phyloP scores from a whole-genome alignment of 1,284 basidiomycete species.

The Fomitopsis betulina region DNA sequence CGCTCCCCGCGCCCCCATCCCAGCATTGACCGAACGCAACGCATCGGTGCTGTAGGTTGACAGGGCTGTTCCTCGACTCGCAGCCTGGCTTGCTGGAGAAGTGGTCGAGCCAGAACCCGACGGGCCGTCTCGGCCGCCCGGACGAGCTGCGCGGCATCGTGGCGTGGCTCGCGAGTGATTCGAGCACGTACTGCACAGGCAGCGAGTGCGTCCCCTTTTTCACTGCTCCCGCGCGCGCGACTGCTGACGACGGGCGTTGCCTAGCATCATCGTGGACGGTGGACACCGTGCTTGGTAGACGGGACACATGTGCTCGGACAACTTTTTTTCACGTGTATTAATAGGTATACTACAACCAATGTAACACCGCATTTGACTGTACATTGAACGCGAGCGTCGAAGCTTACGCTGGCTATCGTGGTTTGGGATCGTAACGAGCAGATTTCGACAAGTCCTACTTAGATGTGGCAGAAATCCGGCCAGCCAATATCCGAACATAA shows the following conservation, averaged over 20 bases:
- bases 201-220: conserved; percentile 52
- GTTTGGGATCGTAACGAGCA: too few relatives aligned
- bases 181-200: conserved; percentile 72
- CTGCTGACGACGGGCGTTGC: background rate
- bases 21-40: background rate
- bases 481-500: too few relatives aligned
- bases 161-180: conserved; percentile 75
- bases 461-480: too few relatives aligned
- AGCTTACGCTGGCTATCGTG: too few relatives aligned
- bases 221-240: background rate
- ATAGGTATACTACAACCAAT: background rate
- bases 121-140: conserved; percentile 72
- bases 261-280: conserved; percentile 65
- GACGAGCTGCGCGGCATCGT: conserved; percentile 79
- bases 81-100: conserved; percentile 66
- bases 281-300: conserved; percentile 66
- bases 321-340: background rate
- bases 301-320: background rate
- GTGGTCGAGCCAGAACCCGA: conserved; percentile 75
- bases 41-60: conserved; percentile 49
- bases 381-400: too few relatives aligned
- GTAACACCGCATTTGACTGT: too few relatives aligned
- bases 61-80: conserved; percentile 67
- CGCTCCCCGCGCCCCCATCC: background rate
- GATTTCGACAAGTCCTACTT: too few relatives aligned